These are phyloP conservation scores for Paecilomyces formosus DNA, from an alignment of 2,329 filamentous ascomycete genomes.

Conservation along the genomic window DNA sequence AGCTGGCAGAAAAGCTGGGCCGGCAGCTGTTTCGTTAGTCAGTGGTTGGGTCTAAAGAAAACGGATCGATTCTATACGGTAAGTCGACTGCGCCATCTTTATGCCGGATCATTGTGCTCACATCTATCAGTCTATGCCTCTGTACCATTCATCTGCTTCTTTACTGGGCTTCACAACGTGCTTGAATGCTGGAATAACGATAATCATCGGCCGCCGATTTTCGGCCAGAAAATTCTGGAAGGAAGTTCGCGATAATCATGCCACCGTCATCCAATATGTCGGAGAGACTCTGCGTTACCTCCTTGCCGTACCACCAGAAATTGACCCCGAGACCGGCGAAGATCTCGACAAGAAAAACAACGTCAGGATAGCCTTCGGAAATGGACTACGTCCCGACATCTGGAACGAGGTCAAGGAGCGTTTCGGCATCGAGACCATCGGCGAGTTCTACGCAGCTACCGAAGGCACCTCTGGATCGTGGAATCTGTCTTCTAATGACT, in stretches of 20 bases:
- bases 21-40: slow-evolving; percentile 45
- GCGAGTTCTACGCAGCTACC: slow-evolving; percentile 75
- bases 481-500: slow-evolving; percentile 68
- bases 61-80: slow-evolving; percentile 70
- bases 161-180: slow-evolving; percentile 60
- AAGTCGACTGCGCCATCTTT: slow-evolving; percentile 17
- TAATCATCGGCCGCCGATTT: slow-evolving; percentile 70
- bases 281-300: slow-evolving; percentile 83
- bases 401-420: slow-evolving; percentile 79
- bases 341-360: slow-evolving; percentile 64
- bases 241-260: slow-evolving; percentile 61
- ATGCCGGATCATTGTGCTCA: background rate
- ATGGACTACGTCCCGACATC: slow-evolving; percentile 76
- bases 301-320: slow-evolving; percentile 56
- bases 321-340: slow-evolving; percentile 57
- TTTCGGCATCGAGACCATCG: slow-evolving; percentile 65
- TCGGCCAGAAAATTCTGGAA: slow-evolving; percentile 70
- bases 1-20: slow-evolving; percentile 61
- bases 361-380: slow-evolving; percentile 72
- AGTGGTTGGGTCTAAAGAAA: slow-evolving; percentile 51
- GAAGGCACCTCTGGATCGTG: slow-evolving; percentile 63
- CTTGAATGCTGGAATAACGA: slow-evolving; percentile 54
- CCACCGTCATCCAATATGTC: slow-evolving; percentile 78
- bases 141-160: slow-evolving; percentile 76
- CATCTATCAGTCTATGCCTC: slow-evolving; percentile 63